These are phyloP conservation scores for Claviceps lovelessii DNA, from an alignment of 2,329 filamentous ascomycete species.

Conservation along the genomic window DNA sequence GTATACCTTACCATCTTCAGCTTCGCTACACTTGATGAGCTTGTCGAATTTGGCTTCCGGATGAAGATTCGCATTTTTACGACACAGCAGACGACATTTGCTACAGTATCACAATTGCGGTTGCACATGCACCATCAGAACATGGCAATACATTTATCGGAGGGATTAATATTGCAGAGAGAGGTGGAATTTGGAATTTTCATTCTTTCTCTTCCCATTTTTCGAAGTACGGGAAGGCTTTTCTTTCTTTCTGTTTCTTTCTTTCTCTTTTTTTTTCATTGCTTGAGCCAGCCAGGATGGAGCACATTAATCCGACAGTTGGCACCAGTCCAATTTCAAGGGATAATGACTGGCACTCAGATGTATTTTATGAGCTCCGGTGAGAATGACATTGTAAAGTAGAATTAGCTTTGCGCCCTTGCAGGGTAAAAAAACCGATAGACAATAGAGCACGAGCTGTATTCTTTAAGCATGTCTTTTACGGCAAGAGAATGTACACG, in stretches of 20 bases:
- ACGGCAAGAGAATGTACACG: background rate
- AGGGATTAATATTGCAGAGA: constrained; percentile 2
- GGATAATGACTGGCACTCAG: background rate
- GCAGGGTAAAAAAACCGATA: constrained; percentile 6
- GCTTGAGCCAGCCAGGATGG: constrained; percentile 3
- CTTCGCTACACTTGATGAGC: constrained; percentile 10
- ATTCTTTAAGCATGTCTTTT: background rate
- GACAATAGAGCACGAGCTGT: constrained; percentile 6
- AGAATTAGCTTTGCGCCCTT: constrained; percentile 7
- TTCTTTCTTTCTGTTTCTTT: background rate
- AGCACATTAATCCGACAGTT: background rate
- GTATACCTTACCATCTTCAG: constrained; percentile 11
- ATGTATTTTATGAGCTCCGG: constrained; percentile 5
- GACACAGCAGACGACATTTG: background rate
- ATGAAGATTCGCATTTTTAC: constrained; percentile 1
- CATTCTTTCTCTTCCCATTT: constrained; percentile 1
- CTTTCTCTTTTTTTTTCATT: background rate
- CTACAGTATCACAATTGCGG: background rate
- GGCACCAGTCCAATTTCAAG: background rate
- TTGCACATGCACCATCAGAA: background rate
- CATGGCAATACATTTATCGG: constrained; percentile 1
- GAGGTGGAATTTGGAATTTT: background rate
- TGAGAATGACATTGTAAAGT: constrained; percentile 6
- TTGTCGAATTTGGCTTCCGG: constrained; percentile 1
- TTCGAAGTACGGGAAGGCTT: background rate